Evolutionary conservation across 2,329 filamentous ascomycete genomes (phyloP), one percentile per base, ranked within the genome.

Genomic region (Penicillium sp.): DNA sequence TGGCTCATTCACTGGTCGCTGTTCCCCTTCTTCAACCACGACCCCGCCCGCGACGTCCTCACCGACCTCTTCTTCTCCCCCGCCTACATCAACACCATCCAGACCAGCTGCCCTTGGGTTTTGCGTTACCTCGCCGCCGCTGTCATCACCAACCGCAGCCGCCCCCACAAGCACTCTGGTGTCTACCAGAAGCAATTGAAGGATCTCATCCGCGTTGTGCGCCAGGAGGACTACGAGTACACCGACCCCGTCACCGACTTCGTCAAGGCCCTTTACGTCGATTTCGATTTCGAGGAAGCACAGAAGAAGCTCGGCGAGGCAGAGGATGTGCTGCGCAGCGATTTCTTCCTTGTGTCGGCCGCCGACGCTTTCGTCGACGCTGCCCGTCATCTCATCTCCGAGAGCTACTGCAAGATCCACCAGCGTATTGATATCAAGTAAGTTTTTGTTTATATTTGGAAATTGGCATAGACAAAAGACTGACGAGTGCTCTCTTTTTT

Each of bases 351-450:
- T 51, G 82, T 86, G 49, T 84, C 83, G 19, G 82, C 87, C 3
- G 83, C 87, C 31, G 91, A 97, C 63, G 78, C 83, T 37, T 98
- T 98, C 67, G 88, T 98, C 57, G 91, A 97, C 66, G 85, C 88
- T 43, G 93, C 93, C 34, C 81, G 93, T 66, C 93, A 98, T 77
- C 78, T 98, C 53, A 97, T 98, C 70, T 97, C 91, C 48, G 93
- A 98, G 78, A 89, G 84, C 71, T 98, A 98, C 80, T 98, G 93
- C 87, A 97, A 97, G 82, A 98, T 98, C 69, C 94, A 97, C 73
- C 89, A 95, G 69, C 82, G 91, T 63, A 98, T 98, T 69, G 91
- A 97, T 71, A 97, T 98, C 71, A 89, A 90, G 80, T 83, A 77
- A 64, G 57, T 56, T 31, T 31, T 31, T 31, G 7, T 60, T 40